Evolutionary conservation across 805 yeast species (phyloP), one percentile per base, ranked within the genome.

Genomic region (Yueomyces sp.): DNA sequence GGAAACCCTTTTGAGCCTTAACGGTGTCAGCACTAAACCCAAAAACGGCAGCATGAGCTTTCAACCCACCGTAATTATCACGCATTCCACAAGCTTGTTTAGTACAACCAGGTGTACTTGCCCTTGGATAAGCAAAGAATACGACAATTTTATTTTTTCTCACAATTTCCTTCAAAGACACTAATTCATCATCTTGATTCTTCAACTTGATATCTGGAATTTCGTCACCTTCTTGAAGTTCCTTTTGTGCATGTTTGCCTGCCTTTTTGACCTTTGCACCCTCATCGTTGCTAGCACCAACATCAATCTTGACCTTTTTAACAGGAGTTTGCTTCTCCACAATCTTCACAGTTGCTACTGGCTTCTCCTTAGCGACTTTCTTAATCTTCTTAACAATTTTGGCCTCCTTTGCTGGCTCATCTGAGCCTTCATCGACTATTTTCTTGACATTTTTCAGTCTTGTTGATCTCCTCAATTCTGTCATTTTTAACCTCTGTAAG

Each of bases 61-160:
- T 56, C 40, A 60, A 49, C 6, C 54, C 61, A 2, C 70, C 67
- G 59, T 65, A 79, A 52, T 76, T 76, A 50, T 76, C 79, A 53
- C 92, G 78, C 60, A 82, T 92, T 0, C 96, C 96, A 59, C 83
- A 74, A 2, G 88, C 96, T 65, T 90, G 98, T 53, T 86, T 75
- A 1, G 98, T 90, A 63, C 98, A 92, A 3, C 98, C 98, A 1
- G 96, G 95, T 0, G 97, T 90, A 28, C 82, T 77, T 0, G 97
- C 97, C 56, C 73, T 81, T 43, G 97, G 97, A 58, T 88, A 90
- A 26, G 95, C 83, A 62, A 80, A 77, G 28, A 77, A 65, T 26
- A 79, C 67, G 30, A 79, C 69, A 11, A 76, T 63, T 26, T 67
- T 62, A 36, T 73, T 67, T 6, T 62, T 62, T 26, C 53, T 50